Evolutionary conservation across 164 flowering plant species (phyloP).

Genomic region (Santalum album): DNA sequence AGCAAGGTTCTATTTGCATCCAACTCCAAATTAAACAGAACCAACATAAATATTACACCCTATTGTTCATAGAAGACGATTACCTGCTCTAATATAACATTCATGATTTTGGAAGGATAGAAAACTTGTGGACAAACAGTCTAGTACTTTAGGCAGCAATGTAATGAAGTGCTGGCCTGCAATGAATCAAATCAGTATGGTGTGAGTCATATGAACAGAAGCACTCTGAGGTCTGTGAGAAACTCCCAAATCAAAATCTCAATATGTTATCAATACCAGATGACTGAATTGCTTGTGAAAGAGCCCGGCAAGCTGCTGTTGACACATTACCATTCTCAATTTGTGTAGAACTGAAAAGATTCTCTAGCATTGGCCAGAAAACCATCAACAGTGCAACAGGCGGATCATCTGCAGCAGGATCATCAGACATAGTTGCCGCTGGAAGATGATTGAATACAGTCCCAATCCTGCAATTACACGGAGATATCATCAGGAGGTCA

Average conservation of each 20-base stretch:
- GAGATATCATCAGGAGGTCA: slow-evolving; percentile 4
- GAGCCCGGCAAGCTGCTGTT: slow-evolving; percentile 87
- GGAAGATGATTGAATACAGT: slow-evolving; percentile 66
- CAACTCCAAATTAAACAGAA: not conserved
- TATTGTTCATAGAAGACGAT: not conserved
- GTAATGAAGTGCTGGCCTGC: slow-evolving; percentile 73
- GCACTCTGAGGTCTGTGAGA: not conserved
- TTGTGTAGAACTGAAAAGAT: slow-evolving; percentile 55
- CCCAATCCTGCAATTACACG: slow-evolving; percentile 56
- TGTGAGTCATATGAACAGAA: not conserved
- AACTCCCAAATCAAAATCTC: not conserved
- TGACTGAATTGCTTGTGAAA: slow-evolving; percentile 76
- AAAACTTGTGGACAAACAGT: slow-evolving; percentile 74
- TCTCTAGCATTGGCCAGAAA: slow-evolving; percentile 88
- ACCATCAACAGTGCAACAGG: slow-evolving; percentile 42
- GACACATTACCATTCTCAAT: slow-evolving; percentile 74
- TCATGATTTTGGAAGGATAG: slow-evolving; percentile 68
- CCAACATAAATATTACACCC: not conserved
- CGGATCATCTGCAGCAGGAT: slow-evolving; percentile 45
- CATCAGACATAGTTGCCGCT: slow-evolving; percentile 25
- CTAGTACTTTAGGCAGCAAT: slow-evolving; percentile 63
- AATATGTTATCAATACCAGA: slow-evolving; percentile 39
- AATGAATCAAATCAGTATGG: slow-evolving; percentile 11
- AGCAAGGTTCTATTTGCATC: not conserved
- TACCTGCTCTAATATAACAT: slow-evolving; percentile 88